Percentiles rank a stretch among this genome's conserved stretches.
Evolutionary conservation across 345 rosid species (phyloP).

Genomic region (Populus davidiana): DNA sequence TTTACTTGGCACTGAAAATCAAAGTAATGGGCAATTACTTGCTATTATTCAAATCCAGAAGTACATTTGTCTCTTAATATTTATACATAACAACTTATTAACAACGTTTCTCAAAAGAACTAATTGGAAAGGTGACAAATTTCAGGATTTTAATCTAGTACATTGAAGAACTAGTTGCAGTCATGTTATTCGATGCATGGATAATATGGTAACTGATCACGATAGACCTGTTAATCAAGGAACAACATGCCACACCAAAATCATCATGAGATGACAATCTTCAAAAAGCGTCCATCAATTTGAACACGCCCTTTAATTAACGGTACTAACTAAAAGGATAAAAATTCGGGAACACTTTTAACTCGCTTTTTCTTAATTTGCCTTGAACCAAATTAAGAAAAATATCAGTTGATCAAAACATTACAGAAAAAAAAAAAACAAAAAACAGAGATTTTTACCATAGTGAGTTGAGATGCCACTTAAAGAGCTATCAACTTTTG

Average conservation of each 20-base stretch:
- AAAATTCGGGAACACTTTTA: background rate
- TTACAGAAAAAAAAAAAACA: background rate
- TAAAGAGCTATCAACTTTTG: slow-evolving; percentile 27
- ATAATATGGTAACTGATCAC: background rate
- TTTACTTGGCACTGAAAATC: slow-evolving; percentile 21
- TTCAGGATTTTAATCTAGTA: background rate
- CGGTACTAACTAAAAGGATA: background rate
- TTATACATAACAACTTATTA: background rate
- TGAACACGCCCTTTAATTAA: background rate
- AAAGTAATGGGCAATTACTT: background rate
- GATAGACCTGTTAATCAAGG: background rate
- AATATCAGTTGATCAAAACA: background rate
- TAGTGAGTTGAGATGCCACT: slow-evolving; percentile 25
- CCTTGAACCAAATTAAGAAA: background rate
- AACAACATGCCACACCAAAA: background rate
- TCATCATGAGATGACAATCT: slow-evolving; percentile 4
- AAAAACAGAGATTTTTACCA: slow-evolving; percentile 5
- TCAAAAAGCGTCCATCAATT: slow-evolving; percentile 2
- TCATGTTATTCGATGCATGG: background rate
- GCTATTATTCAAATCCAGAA: background rate
- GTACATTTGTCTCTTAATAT: background rate
- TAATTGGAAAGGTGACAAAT: background rate
- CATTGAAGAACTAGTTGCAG: background rate
- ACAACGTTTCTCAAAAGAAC: background rate
- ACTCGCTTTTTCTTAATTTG: background rate